Evolutionary conservation across 305 asterid species (phyloP), one percentile per base, ranked within the genome.

Genomic region (Solanum hybrid): DNA sequence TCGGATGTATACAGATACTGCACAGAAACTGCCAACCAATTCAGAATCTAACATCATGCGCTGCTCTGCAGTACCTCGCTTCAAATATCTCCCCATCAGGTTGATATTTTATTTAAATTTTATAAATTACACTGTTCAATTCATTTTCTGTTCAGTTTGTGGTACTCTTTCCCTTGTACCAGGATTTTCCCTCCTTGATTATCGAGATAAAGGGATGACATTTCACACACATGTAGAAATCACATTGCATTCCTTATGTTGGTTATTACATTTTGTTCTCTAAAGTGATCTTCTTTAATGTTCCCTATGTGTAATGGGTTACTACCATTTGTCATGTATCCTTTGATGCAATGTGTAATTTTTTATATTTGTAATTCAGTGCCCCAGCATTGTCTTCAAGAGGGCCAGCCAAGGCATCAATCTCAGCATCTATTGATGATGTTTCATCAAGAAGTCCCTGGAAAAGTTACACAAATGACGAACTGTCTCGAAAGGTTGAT

Each of bases 81-180:
- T 96, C 94, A 98, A 96, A 91, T 98, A 98, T 93, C 98, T 98
- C 90, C 99, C 99, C 89, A 96, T 98, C 95, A 98, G 99, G 99
- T 97, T 89, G 90, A 60, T 36, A 89, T 81, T 85, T 64, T 37
- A 60, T 90, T 64, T 90, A 92, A 92, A 85, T 90, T 79, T 87
- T 32, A 40, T 42, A 34, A 66, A 32, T 38, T 51, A 6, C 66
- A 86, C 46, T 6, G 76, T 32, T 56, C 88, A 85, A 32, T 84
- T 51, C 76, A 31, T 85, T 85, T 22, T 32, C 76, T 85, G 34
- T 42, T 85, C 77, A 22, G n/a, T 56, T 85, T 31, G 77, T 56
- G 76, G 77, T 60, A 22, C 51, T 56, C 42, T 32, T 85, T 56
- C 31, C 66, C 76, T 13, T 60, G 22, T 32, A 32, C 77, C 51